Conservation (phyloP, 2,329 filamentous ascomycete species). For the Paracorniculantispora psalliotae region DNA sequence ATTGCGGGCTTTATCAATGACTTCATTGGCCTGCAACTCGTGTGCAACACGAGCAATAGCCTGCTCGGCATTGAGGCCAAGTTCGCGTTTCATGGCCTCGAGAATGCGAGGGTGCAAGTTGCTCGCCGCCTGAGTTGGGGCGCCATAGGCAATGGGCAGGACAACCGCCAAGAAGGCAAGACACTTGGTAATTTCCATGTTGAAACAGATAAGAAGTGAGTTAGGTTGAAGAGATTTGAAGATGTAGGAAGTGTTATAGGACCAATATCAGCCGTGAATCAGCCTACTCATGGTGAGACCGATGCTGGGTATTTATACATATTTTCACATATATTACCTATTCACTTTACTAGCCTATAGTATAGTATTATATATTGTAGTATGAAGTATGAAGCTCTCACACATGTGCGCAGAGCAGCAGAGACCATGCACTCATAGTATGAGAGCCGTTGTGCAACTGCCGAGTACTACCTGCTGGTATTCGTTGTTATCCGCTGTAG, state of each 20-base stretch:
- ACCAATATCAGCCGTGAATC: neutral
- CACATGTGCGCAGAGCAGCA: neutral
- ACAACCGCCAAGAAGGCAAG: slow-evolving; percentile 33
- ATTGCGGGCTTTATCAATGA: slow-evolving; percentile 31
- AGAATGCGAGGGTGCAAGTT: slow-evolving; percentile 35
- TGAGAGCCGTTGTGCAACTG: neutral
- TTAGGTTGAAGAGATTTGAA: neutral
- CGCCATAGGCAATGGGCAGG: slow-evolving; percentile 36
- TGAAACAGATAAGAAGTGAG: neutral
- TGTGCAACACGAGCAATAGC: slow-evolving; percentile 34
- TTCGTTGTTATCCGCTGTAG: neutral
- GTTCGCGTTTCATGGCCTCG: slow-evolving; percentile 38
- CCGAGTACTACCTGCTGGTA: neutral
- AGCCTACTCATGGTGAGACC: neutral
- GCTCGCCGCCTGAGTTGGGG: slow-evolving; percentile 29
- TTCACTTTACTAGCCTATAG: neutral
- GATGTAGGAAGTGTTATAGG: neutral
- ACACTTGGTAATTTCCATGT: slow-evolving; percentile 34
- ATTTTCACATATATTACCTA: neutral
- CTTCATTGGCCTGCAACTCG: slow-evolving; percentile 29
- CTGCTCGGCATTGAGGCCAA: slow-evolving; percentile 33
- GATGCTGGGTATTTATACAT: neutral
- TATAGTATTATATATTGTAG: neutral
- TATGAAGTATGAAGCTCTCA: neutral
- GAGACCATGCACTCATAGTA: neutral